Base-by-base conservation (phyloP, 495 filamentous ascomycete species). In the Lichina pygmaea region DNA sequence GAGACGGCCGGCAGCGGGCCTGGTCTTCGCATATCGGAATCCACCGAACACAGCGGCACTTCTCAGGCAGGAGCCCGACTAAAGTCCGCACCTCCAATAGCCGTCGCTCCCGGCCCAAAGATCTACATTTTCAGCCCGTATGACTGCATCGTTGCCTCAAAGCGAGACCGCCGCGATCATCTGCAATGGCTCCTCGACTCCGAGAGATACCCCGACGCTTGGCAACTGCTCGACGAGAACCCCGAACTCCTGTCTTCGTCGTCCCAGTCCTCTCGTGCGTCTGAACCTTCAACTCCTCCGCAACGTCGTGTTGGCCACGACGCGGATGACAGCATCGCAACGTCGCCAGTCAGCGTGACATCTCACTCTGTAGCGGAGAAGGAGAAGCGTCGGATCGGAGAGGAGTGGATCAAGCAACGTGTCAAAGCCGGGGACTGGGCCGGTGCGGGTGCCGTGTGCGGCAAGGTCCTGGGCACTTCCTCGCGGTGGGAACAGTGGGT, bases 61-160 rank as follows among this genome's bases (percentile, higher is more conserved):
- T 9, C 15, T 12, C 16, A 32, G 11, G 10, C 16, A 42, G 44
- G 12, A 11, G 16, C 10, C 42, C 10, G 48, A 46, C 24, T 44
- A 30, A 41, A 54, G 6, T 53, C 58, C 31, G 48, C 54, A 15
- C 55, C 58, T 46, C 54, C 55, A 6, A 53, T 57, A 34, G 52
- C 54, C 9, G 50, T 54, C 31, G 73, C 72, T 12, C 69, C 73
- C 7, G 86, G 89, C 0, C 69, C 85, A 49, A 95, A 94, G 52
- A 81, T 97, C 30, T 93, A 93, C 55, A 78, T 97, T 33, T 83
- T 91, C 44, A 94, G 85, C 52, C 91, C 91, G 1, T 97, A 89
- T 51, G 89, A 97, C 60, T 92, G 85, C 51, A 72, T 93, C 17
- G 64, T 93, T 46, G 79, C 83, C 0, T 78, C 86, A 0, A 83